Evolutionary conservation across 257 asterid genomes (phyloP).

Genomic region (Dorcoceras hygrometricum): DNA sequence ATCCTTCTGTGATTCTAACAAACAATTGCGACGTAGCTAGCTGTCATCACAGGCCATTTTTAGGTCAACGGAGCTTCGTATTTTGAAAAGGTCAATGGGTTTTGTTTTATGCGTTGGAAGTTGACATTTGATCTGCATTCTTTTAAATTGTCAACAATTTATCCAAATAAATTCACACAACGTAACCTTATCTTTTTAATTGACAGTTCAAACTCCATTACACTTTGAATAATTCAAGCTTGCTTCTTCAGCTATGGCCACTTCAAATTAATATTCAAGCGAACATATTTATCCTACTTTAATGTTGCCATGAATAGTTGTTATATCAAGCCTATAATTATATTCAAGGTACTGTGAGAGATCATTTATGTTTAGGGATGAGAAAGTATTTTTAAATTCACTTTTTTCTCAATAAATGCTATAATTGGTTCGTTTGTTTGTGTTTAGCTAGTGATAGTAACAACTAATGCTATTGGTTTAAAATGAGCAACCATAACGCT

Average conservation of each 20-base stretch:
- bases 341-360: not conserved
- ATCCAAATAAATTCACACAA: constrained; percentile 8
- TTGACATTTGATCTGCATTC: constrained; percentile 25
- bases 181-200: not conserved
- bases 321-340: too few relatives aligned
- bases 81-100: constrained; percentile 27
- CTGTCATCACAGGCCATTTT: not conserved
- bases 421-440: not conserved
- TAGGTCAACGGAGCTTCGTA: not conserved
- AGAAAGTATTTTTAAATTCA: too few relatives aligned
- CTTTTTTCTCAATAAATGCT: too few relatives aligned
- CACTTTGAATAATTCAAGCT: constrained; percentile 28
- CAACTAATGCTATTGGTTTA: not conserved
- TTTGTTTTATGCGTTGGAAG: constrained; percentile 14
- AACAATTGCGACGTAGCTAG: not conserved
- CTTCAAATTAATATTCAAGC: constrained; percentile 30
- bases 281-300: too few relatives aligned
- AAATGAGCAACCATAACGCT: not conserved
- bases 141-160: constrained; percentile 18
- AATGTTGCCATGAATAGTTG: too few relatives aligned
- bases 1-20: not conserved
- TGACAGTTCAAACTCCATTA: constrained; percentile 2
- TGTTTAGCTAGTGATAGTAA: not conserved
- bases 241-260: constrained; percentile 27
- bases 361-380: too few relatives aligned